Evolutionary conservation across 1,284 basidiomycete species (phyloP).

Genomic region (Sporisorium exsertum): DNA sequence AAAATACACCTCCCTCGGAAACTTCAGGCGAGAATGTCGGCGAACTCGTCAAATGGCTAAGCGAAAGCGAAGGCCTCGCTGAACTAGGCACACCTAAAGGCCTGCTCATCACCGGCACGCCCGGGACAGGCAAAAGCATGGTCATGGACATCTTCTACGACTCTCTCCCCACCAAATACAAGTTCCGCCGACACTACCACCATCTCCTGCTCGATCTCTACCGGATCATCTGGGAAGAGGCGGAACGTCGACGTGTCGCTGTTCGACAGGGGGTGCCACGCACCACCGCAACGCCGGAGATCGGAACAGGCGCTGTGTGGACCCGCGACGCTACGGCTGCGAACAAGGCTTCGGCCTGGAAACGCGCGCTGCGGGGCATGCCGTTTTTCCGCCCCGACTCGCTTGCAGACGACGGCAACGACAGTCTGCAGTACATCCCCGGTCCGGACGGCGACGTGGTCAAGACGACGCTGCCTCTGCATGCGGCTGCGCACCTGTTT

Average conservation of each 20-base stretch:
- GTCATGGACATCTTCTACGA: constrained; percentile 78
- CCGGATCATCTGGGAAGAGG: constrained; percentile 76
- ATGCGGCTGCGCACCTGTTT: constrained; percentile 73
- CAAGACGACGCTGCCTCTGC: constrained; percentile 70
- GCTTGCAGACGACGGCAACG: constrained; percentile 20
- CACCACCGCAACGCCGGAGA: constrained; percentile 45
- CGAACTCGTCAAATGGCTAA: constrained; percentile 73
- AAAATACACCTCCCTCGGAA: constrained; percentile 10
- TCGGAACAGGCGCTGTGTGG: constrained; percentile 65
- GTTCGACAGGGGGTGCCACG: constrained; percentile 48
- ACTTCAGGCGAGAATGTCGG: constrained; percentile 46
- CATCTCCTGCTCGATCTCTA: constrained; percentile 79
- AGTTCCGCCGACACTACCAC: constrained; percentile 78
- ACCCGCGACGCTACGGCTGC: constrained; percentile 67
- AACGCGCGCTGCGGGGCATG: constrained; percentile 45
- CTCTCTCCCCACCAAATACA: constrained; percentile 75
- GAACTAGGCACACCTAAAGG: constrained; percentile 75
- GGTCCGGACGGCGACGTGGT: constrained; percentile 50
- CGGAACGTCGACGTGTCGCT: constrained; percentile 70
- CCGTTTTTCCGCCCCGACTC: constrained; percentile 60
- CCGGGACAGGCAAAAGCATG: constrained; percentile 75
- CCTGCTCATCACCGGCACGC: constrained; percentile 73
- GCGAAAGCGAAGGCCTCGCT: constrained; percentile 76
- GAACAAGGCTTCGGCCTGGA: constrained; percentile 33
- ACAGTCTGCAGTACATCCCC: constrained; percentile 32